A percentile compares a stretch with the other conserved stretches of the same genome.
Conservation (phyloP, 768 basidiomycete genomes). For the Pleurotus ostreatus region DNA sequence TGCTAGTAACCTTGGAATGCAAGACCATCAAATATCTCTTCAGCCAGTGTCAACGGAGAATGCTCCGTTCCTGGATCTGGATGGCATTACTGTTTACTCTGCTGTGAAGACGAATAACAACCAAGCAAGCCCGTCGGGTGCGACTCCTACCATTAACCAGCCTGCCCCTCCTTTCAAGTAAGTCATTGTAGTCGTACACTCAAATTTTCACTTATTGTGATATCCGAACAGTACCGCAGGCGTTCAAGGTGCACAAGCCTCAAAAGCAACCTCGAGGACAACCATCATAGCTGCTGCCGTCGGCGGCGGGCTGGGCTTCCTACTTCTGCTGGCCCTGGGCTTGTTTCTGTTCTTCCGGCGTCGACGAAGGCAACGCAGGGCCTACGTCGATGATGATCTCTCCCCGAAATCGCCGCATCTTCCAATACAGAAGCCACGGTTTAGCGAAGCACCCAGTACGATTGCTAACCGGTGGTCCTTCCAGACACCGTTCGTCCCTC, state of each 20-base stretch:
- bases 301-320: slow-evolving; percentile 22
- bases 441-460: neutral
- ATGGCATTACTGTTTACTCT: slow-evolving; percentile 35
- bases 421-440: slow-evolving; percentile 15
- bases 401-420: slow-evolving; percentile 18
- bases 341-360: slow-evolving; percentile 23
- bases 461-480: neutral
- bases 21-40: slow-evolving; percentile 29
- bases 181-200: neutral
- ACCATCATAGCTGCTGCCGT: slow-evolving; percentile 19
- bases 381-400: slow-evolving; percentile 29
- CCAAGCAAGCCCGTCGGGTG: neutral
- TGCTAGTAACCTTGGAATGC: slow-evolving; percentile 31
- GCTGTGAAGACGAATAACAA: slow-evolving; percentile 8
- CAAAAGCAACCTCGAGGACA: slow-evolving; percentile 17
- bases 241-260: slow-evolving; percentile 10
- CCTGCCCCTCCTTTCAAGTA: neutral
- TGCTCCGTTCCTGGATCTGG: slow-evolving; percentile 31
- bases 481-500: slow-evolving; percentile 13
- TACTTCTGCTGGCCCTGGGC: slow-evolving; percentile 14
- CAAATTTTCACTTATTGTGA: neutral
- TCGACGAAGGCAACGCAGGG: slow-evolving; percentile 24
- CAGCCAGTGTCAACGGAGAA: neutral
- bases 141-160: neutral
- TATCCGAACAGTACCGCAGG: slow-evolving; percentile 7